Percentiles rank a stretch among this genome's conserved stretches.
Conservation (phyloP, 805 yeast species). For the Teunomyces cretensis region DNA sequence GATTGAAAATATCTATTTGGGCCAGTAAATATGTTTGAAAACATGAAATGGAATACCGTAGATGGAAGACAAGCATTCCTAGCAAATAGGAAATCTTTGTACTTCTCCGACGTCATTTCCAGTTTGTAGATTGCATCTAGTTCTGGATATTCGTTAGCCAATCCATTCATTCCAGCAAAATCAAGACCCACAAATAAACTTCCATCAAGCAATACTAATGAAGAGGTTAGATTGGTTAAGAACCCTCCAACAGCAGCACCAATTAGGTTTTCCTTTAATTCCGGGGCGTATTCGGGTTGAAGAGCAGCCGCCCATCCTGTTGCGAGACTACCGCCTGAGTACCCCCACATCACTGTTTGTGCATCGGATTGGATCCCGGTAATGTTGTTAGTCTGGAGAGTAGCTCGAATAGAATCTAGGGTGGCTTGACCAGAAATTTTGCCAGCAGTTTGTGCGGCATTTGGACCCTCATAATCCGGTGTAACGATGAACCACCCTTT, state of each 20-base stretch:
- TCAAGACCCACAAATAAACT: constrained; percentile 27
- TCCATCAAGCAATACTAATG: constrained; percentile 23
- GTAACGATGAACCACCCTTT: constrained; percentile 19
- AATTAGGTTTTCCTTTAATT: constrained; percentile 12
- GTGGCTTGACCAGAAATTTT: constrained; percentile 17
- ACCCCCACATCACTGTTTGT: constrained; percentile 19
- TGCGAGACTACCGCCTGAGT: constrained; percentile 25
- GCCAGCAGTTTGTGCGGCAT: constrained; percentile 19
- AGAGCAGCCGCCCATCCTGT: constrained; percentile 23
- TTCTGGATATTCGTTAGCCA: constrained; percentile 30
- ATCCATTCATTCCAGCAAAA: constrained; percentile 28
- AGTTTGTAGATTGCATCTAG: constrained; percentile 7
- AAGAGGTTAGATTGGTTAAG: constrained; percentile 29
- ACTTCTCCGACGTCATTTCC: constrained; percentile 6
- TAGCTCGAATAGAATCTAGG: constrained; percentile 20
- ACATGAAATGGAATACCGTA: not conserved
- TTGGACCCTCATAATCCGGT: constrained; percentile 22
- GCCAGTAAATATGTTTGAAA: not conserved
- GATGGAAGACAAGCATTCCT: not conserved
- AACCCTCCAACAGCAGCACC: constrained; percentile 40
- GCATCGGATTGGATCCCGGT: constrained; percentile 16
- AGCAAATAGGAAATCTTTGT: not conserved
- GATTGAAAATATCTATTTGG: not conserved
- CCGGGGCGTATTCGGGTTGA: constrained; percentile 25
- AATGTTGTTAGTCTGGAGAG: constrained; percentile 9